Percentiles rank a stretch among this genome's conserved stretches.
Conservation (phyloP, 352 stramenopile genomes). For the Phytopythium sindhum region DNA sequence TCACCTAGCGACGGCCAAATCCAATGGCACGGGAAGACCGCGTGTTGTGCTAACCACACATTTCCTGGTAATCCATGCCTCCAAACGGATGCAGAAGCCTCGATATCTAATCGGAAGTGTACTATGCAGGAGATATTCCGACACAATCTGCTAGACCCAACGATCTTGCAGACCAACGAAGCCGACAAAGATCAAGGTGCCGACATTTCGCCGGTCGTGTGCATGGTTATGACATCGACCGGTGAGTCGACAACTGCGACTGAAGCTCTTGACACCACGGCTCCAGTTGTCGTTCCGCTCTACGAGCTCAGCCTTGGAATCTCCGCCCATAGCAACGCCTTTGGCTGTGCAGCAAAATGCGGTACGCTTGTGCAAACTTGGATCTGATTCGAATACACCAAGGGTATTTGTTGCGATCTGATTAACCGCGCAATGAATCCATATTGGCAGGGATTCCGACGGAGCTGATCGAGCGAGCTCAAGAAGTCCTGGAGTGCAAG, state of each 20-base stretch:
- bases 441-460: conserved; percentile 37
- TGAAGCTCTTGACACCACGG: conserved; percentile 14
- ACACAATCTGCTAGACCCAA: conserved; percentile 28
- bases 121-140: conserved; percentile 57
- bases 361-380: conserved; percentile 28
- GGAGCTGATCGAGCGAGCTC: conserved; percentile 36
- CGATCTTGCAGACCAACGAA: conserved; percentile 6
- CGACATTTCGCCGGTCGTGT: conserved; percentile 25
- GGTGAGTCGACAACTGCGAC: conserved; percentile 13
- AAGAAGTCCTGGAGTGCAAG: conserved; percentile 37
- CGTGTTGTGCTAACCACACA: conserved; percentile 80
- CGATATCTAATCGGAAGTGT: conserved; percentile 4
- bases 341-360: conserved; percentile 60
- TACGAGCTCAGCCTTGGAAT: conserved; percentile 63
- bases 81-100: neutral
- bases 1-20: conserved; percentile 36
- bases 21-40: conserved; percentile 22
- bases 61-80: conserved; percentile 44
- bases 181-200: neutral
- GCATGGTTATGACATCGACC: conserved; percentile 54
- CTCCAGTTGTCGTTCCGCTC: conserved; percentile 33
- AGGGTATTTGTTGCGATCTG: neutral
- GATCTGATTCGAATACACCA: neutral
- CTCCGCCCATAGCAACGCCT: conserved; percentile 66
- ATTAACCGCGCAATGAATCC: conserved; percentile 3